Percentiles rank a stretch among this genome's conserved stretches.
Conservation (phyloP, 768 basidiomycete genomes). For the Russula sp. region DNA sequence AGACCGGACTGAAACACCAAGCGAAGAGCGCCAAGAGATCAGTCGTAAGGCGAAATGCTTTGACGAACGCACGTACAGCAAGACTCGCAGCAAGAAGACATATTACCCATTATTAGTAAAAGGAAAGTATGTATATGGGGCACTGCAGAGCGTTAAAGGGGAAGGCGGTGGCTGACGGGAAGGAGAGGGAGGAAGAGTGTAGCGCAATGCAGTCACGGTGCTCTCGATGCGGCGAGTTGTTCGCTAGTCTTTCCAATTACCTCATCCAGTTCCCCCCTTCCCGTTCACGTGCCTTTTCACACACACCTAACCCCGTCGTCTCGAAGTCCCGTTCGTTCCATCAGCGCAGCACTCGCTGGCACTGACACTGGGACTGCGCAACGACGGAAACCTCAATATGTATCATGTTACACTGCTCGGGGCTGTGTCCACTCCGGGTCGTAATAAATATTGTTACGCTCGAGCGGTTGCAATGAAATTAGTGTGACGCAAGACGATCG, state of each 20-base stretch:
- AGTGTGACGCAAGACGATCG: neutral
- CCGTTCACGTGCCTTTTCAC: slow-evolving; percentile 3
- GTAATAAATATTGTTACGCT: neutral
- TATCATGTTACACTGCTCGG: neutral
- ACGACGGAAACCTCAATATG: neutral
- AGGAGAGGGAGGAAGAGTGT: neutral
- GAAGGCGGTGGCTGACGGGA: slow-evolving; percentile 16
- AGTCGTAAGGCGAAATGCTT: slow-evolving; percentile 7
- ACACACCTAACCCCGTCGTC: neutral
- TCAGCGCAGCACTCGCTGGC: too few species aligned
- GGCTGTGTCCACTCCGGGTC: neutral
- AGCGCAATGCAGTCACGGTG: neutral
- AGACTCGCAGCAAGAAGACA: slow-evolving; percentile 76
- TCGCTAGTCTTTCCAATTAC: neutral
- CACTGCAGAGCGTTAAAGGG: slow-evolving; percentile 13
- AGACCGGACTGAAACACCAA: slow-evolving; percentile 52
- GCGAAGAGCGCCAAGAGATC: slow-evolving; percentile 10
- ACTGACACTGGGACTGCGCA: slow-evolving; percentile 9
- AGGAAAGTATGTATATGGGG: slow-evolving; percentile 6
- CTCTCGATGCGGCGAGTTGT: neutral
- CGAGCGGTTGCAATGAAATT: neutral
- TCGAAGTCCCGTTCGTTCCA: too few species aligned
- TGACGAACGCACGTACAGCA: slow-evolving; percentile 52
- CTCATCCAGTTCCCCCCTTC: neutral
- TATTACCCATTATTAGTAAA: slow-evolving; percentile 63